phyloP scores from a whole-genome alignment of 106 monocot genomes.

The Alisma plantagoaquatica region DNA sequence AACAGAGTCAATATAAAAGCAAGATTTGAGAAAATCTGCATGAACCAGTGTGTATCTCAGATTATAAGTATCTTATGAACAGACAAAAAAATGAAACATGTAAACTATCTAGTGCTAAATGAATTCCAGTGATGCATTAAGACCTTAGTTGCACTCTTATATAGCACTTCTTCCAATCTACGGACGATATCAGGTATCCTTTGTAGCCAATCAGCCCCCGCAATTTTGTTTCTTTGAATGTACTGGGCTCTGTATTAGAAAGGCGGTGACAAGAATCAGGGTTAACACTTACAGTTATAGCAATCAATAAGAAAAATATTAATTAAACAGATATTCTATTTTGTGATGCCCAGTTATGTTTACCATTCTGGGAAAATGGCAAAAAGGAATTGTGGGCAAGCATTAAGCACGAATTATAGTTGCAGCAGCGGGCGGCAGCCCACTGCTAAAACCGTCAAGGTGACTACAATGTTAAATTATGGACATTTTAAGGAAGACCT shows the following conservation, averaged over 20 bases:
- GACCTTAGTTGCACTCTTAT: slow-evolving; percentile 45
- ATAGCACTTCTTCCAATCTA: slow-evolving; percentile 44
- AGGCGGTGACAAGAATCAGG: background rate
- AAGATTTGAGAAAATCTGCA: background rate
- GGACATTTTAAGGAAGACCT: no score
- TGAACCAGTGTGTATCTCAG: background rate
- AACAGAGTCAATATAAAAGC: background rate
- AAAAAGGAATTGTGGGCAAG: background rate
- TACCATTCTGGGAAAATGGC: background rate
- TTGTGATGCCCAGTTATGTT: no score
- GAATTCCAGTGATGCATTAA: background rate
- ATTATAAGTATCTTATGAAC: background rate
- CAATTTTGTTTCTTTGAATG: slow-evolving; percentile 25
- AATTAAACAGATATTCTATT: no score
- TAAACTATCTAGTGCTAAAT: background rate
- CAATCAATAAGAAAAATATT: no score
- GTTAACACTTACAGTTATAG: no score
- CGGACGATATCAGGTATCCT: slow-evolving; percentile 41
- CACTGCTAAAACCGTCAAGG: background rate
- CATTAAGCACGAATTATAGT: background rate
- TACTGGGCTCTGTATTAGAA: slow-evolving; percentile 19
- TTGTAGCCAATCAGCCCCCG: slow-evolving; percentile 22
- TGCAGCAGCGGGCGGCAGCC: background rate
- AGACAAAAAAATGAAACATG: background rate
- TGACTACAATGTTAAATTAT: no score